These are phyloP conservation scores for Apiospora arundinis DNA, from an alignment of 2,329 filamentous ascomycete genomes.

Conservation along the genomic window DNA sequence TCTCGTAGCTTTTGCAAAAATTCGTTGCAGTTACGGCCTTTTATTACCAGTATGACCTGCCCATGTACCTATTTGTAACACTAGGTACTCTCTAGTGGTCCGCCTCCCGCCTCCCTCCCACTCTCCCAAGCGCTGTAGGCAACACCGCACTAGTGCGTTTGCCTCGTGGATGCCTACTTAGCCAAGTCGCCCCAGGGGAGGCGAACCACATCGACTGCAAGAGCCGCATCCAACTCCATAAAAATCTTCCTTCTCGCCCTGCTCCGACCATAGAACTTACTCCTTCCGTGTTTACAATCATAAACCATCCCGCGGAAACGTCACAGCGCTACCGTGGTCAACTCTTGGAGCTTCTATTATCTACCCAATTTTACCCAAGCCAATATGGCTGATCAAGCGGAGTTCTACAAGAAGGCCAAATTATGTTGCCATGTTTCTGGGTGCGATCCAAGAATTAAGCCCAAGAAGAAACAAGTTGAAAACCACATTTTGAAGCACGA, in stretches of 20 bases:
- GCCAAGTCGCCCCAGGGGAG: not conserved
- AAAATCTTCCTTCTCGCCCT: not conserved
- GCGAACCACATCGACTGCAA: not conserved
- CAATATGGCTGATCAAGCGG: not conserved
- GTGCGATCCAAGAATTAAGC: not conserved
- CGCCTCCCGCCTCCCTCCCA: too few relatives aligned
- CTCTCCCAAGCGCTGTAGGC: too few relatives aligned
- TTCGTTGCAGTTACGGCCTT: too few relatives aligned
- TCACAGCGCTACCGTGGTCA: not conserved
- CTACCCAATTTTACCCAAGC: not conserved
- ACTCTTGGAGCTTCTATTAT: conserved; percentile 1
- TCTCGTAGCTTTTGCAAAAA: too few relatives aligned
- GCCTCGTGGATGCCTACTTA: not conserved
- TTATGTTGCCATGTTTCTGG: not conserved
- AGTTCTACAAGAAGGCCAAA: not conserved
- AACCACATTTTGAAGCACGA: too few relatives aligned
- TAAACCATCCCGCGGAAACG: not conserved
- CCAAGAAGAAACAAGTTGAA: too few relatives aligned
- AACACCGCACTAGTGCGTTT: not conserved
- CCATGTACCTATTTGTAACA: too few relatives aligned
- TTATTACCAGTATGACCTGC: too few relatives aligned
- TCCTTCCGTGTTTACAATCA: not conserved
- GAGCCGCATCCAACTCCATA: conserved; percentile 1
- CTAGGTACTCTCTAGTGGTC: too few relatives aligned
- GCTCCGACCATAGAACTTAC: not conserved